Evolutionary conservation across 2,329 filamentous ascomycete species (phyloP).

Genomic region (Pestalotiopsis sp.): DNA sequence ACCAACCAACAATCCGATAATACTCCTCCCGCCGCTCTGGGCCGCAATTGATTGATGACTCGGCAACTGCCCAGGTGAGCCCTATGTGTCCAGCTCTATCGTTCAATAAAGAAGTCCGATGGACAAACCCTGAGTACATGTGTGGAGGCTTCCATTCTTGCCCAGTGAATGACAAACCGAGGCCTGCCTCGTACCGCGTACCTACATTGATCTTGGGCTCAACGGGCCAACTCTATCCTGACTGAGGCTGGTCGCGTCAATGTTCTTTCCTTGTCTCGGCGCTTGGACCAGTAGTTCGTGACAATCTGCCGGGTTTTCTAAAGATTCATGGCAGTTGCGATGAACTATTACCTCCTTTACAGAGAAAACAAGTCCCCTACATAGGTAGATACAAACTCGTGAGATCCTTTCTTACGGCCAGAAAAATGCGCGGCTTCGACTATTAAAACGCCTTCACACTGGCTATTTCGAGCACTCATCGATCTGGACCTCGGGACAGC

Average conservation of each 20-base stretch:
- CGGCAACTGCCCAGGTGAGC: too few species aligned
- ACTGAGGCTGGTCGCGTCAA: background rate
- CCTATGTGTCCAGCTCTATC: background rate
- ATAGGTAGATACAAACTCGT: too few species aligned
- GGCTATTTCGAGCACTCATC: too few species aligned
- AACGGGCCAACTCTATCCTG: background rate
- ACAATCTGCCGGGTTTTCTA: constrained; percentile 2
- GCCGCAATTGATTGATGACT: too few species aligned
- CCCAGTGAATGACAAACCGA: background rate
- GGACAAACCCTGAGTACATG: too few species aligned
- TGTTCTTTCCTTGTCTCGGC: constrained; percentile 12
- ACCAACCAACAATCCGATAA: background rate
- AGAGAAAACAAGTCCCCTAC: too few species aligned
- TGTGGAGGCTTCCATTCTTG: background rate
- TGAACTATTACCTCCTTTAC: too few species aligned
- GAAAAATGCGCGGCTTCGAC: too few species aligned
- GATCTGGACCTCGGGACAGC: background rate
- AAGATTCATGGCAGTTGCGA: background rate
- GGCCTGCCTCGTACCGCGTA: background rate
- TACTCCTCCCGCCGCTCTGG: background rate
- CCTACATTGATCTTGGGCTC: background rate
- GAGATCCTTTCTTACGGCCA: too few species aligned
- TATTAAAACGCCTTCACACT: too few species aligned
- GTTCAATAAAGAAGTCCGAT: background rate
- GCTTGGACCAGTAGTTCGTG: constrained; percentile 16